Evolutionary conservation across 495 filamentous ascomycete species (phyloP), one percentile per base, ranked within the genome.

Genomic region (Antarctomyces pellizariae): DNA sequence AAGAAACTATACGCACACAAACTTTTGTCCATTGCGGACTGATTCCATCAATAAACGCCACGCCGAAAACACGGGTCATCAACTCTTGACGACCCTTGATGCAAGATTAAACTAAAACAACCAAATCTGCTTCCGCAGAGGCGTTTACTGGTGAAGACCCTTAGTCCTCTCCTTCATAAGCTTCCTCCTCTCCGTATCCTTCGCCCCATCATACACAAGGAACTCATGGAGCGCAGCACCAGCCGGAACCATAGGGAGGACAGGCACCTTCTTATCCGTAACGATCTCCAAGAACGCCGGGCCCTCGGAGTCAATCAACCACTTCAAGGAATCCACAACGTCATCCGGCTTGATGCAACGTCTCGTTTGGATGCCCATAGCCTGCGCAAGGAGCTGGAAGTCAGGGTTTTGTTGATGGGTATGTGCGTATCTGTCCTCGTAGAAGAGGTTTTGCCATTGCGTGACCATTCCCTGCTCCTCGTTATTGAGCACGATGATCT

Each of bases 401-500:
- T 86, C 67, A 3, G 80, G 75, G 45, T 90, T 90, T 43, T 65
- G 66, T 47, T 90, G 78, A 42, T 91, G 84, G 2, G 78, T 90
- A 44, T 91, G 80, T 12, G 79, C 67, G 47, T 83, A 90, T 26
- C 84, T 68, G 40, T 92, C 76, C 37, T 86, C 67, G 49, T 86
- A 93, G 54, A 92, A 91, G 24, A 92, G 59, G 36, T 69, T 72
- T 47, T 92, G 84, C 76, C 82, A 89, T 50, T 93, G 82, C 2
- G 84, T 90, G 2, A 93, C 80, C 84, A 93, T 95, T 29, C 75
- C 75, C 48, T 92, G 83, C 46, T 90, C 82, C 49, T 92, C 83
- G 45, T 95, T 95, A 51, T 93, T 95, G 3, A 95, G 50, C 22
- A 95, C 54, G 34, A 95, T 70, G 26, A 93, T 56, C 57, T 93